Conservation (phyloP, 805 yeast genomes). For the Naumovozyma dairenensis region DNA sequence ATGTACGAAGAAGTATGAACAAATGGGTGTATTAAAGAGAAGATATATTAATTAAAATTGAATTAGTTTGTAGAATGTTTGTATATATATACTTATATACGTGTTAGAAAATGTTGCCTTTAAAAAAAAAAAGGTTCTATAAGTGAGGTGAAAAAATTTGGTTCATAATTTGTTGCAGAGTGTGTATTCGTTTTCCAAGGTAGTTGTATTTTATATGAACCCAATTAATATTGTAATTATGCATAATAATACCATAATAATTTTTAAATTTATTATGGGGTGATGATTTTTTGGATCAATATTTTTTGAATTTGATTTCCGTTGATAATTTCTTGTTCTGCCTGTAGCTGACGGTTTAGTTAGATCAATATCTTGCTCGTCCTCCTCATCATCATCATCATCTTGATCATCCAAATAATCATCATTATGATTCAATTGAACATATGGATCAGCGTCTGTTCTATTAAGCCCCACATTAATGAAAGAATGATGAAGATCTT, state of each 20-base stretch:
- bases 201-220: conserved; percentile 2
- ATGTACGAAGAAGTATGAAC: neutral
- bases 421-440: neutral
- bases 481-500: conserved; percentile 12
- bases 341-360: too few species aligned
- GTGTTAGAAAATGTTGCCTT: too few species aligned
- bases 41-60: too few species aligned
- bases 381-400: neutral
- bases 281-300: neutral
- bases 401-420: neutral
- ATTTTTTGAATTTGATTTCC: conserved; percentile 6
- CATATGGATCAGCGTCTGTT: conserved; percentile 1
- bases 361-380: neutral
- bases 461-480: conserved; percentile 4
- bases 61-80: too few species aligned
- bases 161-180: too few species aligned
- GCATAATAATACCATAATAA: conserved; percentile 8
- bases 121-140: neutral
- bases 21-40: neutral
- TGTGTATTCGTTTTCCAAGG: neutral
- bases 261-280: conserved; percentile 6
- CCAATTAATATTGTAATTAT: conserved; percentile 8
- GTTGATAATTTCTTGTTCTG: too few species aligned
- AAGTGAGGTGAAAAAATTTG: too few species aligned
- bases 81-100: too few species aligned